Evolutionary conservation across 139 green algal species (phyloP), one percentile per base, ranked within the genome.

Genomic region (Tetraselmis chui): DNA sequence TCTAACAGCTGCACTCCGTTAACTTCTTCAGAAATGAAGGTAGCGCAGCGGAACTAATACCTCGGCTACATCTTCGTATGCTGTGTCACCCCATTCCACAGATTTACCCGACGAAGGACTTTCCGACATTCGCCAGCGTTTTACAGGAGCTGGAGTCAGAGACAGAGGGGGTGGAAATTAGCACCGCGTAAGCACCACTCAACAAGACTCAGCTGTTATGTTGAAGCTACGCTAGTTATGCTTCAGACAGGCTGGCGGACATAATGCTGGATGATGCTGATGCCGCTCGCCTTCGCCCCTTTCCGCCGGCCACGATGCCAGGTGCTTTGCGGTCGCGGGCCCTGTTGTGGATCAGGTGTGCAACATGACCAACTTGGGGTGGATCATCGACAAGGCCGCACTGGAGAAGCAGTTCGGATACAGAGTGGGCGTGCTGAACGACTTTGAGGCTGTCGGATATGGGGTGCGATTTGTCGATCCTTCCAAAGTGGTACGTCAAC

Each of bases 361-460:
- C 82, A 80, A 78, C 1, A 98, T 98, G 94, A 98, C 95, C 29
- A 98, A 98, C 84, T 82, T 95, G 29, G 81, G 77, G 28, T 98
- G 95, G 95, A 75, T 92, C 0, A 90, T 98, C 1, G 45, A 79
- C 45, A 67, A 67, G 45, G 32, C 77, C 25, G 79, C 79, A 26
- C 83, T 97, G 29, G 27, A 86, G 59, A 79, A 87, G 28, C 30
- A 90, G 59, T 92, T 94, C 77, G 86, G 85, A 1, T 82, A 67
- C 86, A 93, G 88, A 32, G 84, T 92, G 23, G 84, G 84, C 5
- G 89, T 98, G 31, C 84, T 98, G 25, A 98, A 98, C 84, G 95
- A 98, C 87, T 98, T 98, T 84, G 94, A 97, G 86, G 95, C 95
- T 1, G 90, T 96, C 23, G 95, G 95, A 0, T 98, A 98, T 59